These are phyloP conservation scores for Entrophospora sp. DNA, from an alignment of 192 early-diverging fungal genomes.

Conservation along the genomic window DNA sequence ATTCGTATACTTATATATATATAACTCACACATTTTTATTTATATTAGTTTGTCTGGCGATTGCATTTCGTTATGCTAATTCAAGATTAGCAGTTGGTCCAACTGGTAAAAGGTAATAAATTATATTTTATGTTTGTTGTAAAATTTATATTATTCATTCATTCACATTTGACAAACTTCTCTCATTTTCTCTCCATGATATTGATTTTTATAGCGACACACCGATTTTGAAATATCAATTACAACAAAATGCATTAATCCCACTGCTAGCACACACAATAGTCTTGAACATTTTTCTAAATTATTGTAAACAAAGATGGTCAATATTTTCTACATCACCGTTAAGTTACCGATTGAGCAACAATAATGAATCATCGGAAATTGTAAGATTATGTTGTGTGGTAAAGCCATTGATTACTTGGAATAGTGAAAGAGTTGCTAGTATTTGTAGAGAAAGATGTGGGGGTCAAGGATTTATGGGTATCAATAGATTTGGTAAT, in stretches of 20 bases:
- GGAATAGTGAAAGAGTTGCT: slow-evolving; percentile 63
- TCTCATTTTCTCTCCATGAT: no score
- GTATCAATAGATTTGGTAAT: slow-evolving; percentile 52
- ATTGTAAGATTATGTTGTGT: slow-evolving; percentile 67
- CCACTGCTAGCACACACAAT: slow-evolving; percentile 58
- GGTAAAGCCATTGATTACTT: slow-evolving; percentile 66
- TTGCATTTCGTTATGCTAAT: slow-evolving; percentile 66
- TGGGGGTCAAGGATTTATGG: slow-evolving; percentile 67
- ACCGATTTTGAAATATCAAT: slow-evolving; percentile 65
- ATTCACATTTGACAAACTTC: no score
- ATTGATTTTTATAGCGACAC: slow-evolving; percentile 53
- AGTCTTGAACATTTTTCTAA: slow-evolving; percentile 66
- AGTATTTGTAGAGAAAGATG: slow-evolving; percentile 65
- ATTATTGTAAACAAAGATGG: slow-evolving; percentile 68
- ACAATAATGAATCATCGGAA: slow-evolving; percentile 41
- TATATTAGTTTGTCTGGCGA: slow-evolving; percentile 31
- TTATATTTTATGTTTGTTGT: no score
- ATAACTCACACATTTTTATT: no score
- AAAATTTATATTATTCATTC: no score
- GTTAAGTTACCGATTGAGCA: no score
- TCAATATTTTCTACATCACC: no score
- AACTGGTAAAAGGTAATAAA: slow-evolving; percentile 53
- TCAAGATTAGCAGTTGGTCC: slow-evolving; percentile 65
- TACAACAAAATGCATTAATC: slow-evolving; percentile 66
- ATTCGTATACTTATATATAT: not conserved